Evolutionary conservation across 1,284 basidiomycete species (phyloP), one percentile per base, ranked within the genome.

Genomic region (Leccinum variabile): DNA sequence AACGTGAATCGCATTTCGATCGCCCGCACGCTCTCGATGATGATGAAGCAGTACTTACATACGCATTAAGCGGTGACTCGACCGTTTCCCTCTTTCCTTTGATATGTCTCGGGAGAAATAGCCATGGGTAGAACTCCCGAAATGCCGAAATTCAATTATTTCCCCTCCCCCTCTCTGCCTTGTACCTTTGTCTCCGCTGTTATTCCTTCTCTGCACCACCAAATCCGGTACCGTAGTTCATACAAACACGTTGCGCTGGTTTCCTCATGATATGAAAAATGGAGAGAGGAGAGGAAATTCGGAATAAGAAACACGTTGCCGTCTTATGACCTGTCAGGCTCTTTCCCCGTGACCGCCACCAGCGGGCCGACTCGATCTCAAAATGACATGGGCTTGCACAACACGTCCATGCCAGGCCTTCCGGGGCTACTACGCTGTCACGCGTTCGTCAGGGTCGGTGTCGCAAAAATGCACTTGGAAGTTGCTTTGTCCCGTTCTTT

Each of bases 101-200:
- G 58, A 60, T 60, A 69, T 57, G 50, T 46, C 59, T 60, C 68
- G 68, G 68, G 55, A 39, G 63, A 59, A 62, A 53, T 68, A 70
- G 41, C 25, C 44, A 18, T 41, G 49, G 46, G 46, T 57, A 30
- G 54, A 53, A 56, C 35, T 13, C 6, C 35, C 52, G 37, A 60
- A 28, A 32, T 10, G 39, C 33, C 33, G 37, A 32, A 25, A 35
- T 30, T 22, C 14, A 14, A 33, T 30, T 13, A 39, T 46, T 33
- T 41, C 62, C 35, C 13, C 22, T 16, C 41, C n/a, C 18, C 35
- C 13, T 41, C 16, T 41, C 39, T 41, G 39, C 44, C 41, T 25
- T 37, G 49, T 35, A 56, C 50, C 44, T 50, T 50, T 18, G 50
- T 32, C 52, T 53, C n/a, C 35, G 30, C 39, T 44, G 49, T 35